A percentile compares a stretch with the other conserved stretches of the same genome.
Conservation (phyloP, 78 protist species). For the Dictyostelium brefeldianum region DNA sequence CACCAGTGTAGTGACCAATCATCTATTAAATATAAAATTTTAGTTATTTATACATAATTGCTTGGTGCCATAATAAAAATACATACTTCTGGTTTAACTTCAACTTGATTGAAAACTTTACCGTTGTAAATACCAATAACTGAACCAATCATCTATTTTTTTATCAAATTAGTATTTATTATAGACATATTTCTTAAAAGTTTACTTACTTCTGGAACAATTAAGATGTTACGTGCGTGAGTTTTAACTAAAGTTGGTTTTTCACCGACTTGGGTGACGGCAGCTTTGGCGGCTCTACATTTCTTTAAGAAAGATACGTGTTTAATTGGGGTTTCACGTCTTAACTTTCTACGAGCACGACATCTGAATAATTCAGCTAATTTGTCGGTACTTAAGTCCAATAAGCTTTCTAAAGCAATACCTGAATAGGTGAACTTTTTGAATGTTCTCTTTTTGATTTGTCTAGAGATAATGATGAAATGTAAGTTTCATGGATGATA, state of each 20-base stretch:
- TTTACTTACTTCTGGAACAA: constrained; percentile 82
- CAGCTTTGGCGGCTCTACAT: constrained; percentile 93
- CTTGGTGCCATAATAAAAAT: no score
- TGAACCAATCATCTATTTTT: constrained; percentile 97
- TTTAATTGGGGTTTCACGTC: constrained; percentile 95
- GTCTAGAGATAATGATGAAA: constrained; percentile 5
- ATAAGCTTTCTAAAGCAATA: constrained; percentile 96
- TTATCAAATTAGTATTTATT: background rate
- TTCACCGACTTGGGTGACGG: constrained; percentile 91
- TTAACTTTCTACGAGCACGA: constrained; percentile 97
- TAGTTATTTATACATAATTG: no score
- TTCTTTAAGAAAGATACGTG: constrained; percentile 93
- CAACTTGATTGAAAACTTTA: constrained; percentile 97
- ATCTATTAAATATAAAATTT: constrained; percentile 59
- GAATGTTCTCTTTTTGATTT: constrained; percentile 93
- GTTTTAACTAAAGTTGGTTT: constrained; percentile 99
- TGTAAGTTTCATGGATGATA: background rate
- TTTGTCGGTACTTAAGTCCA: constrained; percentile 92
- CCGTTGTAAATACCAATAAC: constrained; percentile 99
- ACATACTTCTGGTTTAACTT: constrained; percentile 96
- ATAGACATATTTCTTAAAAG: constrained; percentile 88
- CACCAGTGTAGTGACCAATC: constrained; percentile 99
- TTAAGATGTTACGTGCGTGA: constrained; percentile 99
- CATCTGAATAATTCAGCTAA: constrained; percentile 92
- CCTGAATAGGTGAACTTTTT: constrained; percentile 99